Percentiles rank a stretch among this genome's conserved stretches.
Conservation (phyloP, 768 basidiomycete species). For the Boletus patriciae region DNA sequence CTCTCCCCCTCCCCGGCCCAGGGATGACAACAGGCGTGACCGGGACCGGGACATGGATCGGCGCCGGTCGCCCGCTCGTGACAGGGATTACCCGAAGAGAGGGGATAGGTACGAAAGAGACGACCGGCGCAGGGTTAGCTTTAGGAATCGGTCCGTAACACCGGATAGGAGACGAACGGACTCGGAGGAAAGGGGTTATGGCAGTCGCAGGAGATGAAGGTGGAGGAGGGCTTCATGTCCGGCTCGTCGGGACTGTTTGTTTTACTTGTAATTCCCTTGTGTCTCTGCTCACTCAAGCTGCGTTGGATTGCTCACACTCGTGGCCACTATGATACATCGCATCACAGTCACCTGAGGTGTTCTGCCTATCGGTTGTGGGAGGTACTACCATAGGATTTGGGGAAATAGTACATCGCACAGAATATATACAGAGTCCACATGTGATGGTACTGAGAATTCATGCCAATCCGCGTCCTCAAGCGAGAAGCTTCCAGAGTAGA, state of each 20-base stretch:
- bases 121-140: slow-evolving; percentile 19
- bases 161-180: slow-evolving; percentile 24
- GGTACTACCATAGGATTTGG: not conserved
- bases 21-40: slow-evolving; percentile 21
- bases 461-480: not conserved
- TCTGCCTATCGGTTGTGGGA: not conserved
- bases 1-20: slow-evolving; percentile 26
- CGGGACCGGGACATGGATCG: slow-evolving; percentile 26
- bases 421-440: not conserved
- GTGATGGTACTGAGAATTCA: not conserved
- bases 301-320: not conserved
- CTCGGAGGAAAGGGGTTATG: slow-evolving; percentile 26
- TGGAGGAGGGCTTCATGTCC: not conserved
- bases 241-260: not conserved
- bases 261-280: slow-evolving; percentile 4
- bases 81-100: slow-evolving; percentile 16
- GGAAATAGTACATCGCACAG: slow-evolving; percentile 8
- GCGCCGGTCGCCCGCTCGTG: slow-evolving; percentile 26
- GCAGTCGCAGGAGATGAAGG: slow-evolving; percentile 23
- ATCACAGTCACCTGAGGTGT: not conserved
- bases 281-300: not conserved
- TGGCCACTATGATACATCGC: not conserved
- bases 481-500: slow-evolving; percentile 28
- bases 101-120: slow-evolving; percentile 28
- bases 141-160: slow-evolving; percentile 25